Conservation (phyloP, 805 yeast species). For the Teunomyces lycoperdinae region DNA sequence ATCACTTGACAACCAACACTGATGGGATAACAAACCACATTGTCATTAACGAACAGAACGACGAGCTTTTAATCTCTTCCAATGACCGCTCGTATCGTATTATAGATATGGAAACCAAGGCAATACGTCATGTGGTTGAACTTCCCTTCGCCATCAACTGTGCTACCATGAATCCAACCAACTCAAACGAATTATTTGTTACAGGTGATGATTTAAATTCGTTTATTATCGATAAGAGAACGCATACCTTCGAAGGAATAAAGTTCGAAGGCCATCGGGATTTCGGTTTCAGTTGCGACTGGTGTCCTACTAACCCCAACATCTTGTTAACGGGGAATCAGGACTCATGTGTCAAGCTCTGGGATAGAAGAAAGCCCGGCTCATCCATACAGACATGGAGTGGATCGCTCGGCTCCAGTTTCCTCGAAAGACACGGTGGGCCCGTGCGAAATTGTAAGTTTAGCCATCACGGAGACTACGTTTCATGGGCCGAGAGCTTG, state of each 20-base stretch:
- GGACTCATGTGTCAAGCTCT: constrained; percentile 54
- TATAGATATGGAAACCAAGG: constrained; percentile 31
- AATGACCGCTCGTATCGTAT: constrained; percentile 46
- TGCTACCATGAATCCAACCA: constrained; percentile 38
- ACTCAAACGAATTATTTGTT: constrained; percentile 38
- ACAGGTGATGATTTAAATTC: constrained; percentile 51
- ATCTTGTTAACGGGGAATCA: constrained; percentile 56
- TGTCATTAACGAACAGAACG: constrained; percentile 27
- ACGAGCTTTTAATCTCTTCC: constrained; percentile 44
- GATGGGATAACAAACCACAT: constrained; percentile 56
- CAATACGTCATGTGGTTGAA: constrained; percentile 5
- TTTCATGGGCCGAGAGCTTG: constrained; percentile 57
- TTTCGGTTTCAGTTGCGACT: constrained; percentile 59
- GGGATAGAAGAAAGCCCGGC: constrained; percentile 45
- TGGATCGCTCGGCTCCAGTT: constrained; percentile 30
- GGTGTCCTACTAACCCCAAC: constrained; percentile 44
- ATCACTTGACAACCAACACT: constrained; percentile 36
- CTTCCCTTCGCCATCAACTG: constrained; percentile 53
- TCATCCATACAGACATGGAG: constrained; percentile 31
- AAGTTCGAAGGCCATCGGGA: constrained; percentile 48
- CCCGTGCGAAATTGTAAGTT: constrained; percentile 55
- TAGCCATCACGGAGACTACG: constrained; percentile 41
- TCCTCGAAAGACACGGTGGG: constrained; percentile 28
- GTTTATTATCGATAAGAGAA: constrained; percentile 44
- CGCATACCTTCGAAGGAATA: constrained; percentile 11